Percentiles rank a stretch among this genome's conserved stretches.
Evolutionary conservation across 768 basidiomycete genomes (phyloP).

Genomic region (Lentinula lateritia): DNA sequence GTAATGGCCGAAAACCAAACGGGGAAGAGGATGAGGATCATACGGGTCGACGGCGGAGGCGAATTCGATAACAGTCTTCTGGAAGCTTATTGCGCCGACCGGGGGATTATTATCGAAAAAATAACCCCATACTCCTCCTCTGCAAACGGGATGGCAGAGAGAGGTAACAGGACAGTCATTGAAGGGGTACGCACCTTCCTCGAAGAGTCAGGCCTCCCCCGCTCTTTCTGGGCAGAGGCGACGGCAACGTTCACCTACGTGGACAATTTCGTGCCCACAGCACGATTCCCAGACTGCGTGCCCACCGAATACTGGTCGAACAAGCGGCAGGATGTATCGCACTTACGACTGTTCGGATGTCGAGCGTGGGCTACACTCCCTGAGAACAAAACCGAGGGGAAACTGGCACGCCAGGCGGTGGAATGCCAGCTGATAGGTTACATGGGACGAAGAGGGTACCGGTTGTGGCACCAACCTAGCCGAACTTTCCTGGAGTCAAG

Average conservation of each 20-base stretch:
- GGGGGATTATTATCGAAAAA: conserved; percentile 17
- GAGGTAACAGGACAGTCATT: conserved; percentile 14
- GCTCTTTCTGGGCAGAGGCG: neutral
- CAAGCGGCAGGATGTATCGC: neutral
- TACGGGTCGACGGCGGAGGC: conserved; percentile 20
- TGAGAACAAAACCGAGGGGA: neutral
- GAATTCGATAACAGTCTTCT: conserved; percentile 22
- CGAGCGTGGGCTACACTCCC: neutral
- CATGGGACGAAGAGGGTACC: neutral
- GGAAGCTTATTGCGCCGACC: conserved; percentile 8
- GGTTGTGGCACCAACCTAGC: neutral
- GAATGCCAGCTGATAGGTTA: neutral
- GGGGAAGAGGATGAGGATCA: conserved; percentile 8
- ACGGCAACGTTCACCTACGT: neutral
- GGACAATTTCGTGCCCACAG: neutral
- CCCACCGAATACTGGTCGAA: neutral
- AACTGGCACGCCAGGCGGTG: neutral
- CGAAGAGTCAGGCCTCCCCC: neutral
- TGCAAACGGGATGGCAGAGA: conserved; percentile 21
- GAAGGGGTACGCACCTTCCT: conserved; percentile 10
- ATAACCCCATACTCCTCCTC: conserved; percentile 18
- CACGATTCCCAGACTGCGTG: neutral
- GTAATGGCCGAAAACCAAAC: conserved; percentile 13
- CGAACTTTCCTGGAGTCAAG: neutral
- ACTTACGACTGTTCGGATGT: neutral